A percentile compares a stretch with the other conserved stretches of the same genome.
Evolutionary conservation across 1,284 basidiomycete genomes (phyloP).

Genomic region (Violaceomyces palustris): DNA sequence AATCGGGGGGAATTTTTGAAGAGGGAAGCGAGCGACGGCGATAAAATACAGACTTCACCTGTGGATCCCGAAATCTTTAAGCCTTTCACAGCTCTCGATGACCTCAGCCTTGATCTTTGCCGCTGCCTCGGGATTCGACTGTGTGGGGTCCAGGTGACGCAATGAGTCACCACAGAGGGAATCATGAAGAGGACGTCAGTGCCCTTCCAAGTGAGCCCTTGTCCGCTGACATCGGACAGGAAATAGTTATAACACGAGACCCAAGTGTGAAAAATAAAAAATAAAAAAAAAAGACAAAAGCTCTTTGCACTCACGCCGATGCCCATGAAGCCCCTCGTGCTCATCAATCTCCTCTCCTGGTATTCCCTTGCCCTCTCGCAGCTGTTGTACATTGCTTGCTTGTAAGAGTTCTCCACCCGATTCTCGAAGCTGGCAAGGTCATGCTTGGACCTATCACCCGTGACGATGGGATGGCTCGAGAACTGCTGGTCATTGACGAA

Average conservation of each 20-base stretch:
- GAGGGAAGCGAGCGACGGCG: too few relatives aligned
- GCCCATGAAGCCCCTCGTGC: slow-evolving; percentile 37
- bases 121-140: slow-evolving; percentile 33
- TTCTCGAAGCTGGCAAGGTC: slow-evolving; percentile 29
- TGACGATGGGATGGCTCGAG: slow-evolving; percentile 63
- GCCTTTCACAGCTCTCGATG: slow-evolving; percentile 46
- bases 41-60: too few relatives aligned
- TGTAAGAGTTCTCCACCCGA: slow-evolving; percentile 36
- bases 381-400: slow-evolving; percentile 28
- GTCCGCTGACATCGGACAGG: too few relatives aligned
- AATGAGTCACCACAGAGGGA: too few relatives aligned
- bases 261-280: neutral
- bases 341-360: slow-evolving; percentile 28
- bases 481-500: slow-evolving; percentile 80
- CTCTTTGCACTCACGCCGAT: slow-evolving; percentile 29
- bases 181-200: too few relatives aligned
- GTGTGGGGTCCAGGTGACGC: too few relatives aligned
- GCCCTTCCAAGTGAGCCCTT: too few relatives aligned
- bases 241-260: too few relatives aligned
- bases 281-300: too few relatives aligned
- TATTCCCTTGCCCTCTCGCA: slow-evolving; percentile 30
- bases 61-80: slow-evolving; percentile 37
- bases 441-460: slow-evolving; percentile 15
- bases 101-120: slow-evolving; percentile 37
- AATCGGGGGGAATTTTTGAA: too few relatives aligned